Conservation (phyloP, 1,139 yeast species). For the Taphrina confusa region DNA sequence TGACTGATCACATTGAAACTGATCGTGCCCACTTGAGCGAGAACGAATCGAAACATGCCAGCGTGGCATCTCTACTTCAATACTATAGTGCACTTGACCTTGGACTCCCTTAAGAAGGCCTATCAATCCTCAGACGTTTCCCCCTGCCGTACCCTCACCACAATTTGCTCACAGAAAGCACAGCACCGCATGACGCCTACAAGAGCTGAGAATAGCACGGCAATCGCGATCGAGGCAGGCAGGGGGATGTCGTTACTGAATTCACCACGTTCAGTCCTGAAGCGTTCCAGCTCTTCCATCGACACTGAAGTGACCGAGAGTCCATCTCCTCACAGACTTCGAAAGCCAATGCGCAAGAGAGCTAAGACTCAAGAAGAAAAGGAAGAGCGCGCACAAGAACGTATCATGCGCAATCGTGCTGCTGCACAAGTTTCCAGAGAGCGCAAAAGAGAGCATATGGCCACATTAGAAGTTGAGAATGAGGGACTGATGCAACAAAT, state of each 20-base stretch:
- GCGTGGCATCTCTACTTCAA: too few species aligned
- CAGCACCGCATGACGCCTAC: background rate
- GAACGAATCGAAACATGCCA: slow-evolving; percentile 8
- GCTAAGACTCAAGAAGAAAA: slow-evolving; percentile 96
- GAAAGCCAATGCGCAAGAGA: slow-evolving; percentile 87
- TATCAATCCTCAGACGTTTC: too few species aligned
- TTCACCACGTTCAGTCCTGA: background rate
- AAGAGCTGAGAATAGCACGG: too few species aligned
- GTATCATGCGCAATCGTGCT: slow-evolving; percentile 88
- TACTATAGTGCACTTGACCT: too few species aligned
- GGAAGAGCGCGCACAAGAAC: slow-evolving; percentile 90
- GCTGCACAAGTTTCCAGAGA: slow-evolving; percentile 98
- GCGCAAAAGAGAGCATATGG: slow-evolving; percentile 90
- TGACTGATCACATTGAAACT: too few species aligned
- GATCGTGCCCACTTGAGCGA: too few species aligned
- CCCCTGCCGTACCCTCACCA: too few species aligned
- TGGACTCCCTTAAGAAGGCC: too few species aligned
- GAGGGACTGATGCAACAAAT: slow-evolving; percentile 15
- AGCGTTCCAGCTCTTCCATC: slow-evolving; percentile 1
- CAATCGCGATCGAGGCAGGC: too few species aligned
- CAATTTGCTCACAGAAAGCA: too few species aligned
- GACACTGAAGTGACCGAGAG: slow-evolving; percentile 4
- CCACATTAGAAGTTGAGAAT: slow-evolving; percentile 61
- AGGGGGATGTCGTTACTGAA: slow-evolving; percentile 7
- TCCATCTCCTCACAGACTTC: background rate